Percentiles rank a stretch among this genome's conserved stretches.
phyloP scores from a whole-genome alignment of 257 asterid species.

The Eustoma russellianum region DNA sequence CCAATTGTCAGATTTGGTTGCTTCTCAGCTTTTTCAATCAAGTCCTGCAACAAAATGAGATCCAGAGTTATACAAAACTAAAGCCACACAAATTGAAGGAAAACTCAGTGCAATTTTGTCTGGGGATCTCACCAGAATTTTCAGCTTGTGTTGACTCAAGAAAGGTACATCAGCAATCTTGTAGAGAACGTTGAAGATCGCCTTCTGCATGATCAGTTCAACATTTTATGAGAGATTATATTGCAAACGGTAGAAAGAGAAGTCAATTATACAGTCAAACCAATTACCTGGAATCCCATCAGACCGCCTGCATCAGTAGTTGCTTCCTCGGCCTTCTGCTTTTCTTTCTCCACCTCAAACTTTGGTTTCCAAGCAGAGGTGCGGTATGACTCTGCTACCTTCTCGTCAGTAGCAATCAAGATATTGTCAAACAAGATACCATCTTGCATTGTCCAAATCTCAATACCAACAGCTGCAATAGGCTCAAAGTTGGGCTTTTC shows the following conservation, averaged over 20 bases:
- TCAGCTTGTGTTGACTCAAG: slow-evolving; percentile 69
- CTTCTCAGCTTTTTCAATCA: slow-evolving; percentile 76
- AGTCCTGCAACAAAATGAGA: slow-evolving; percentile 38
- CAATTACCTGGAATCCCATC: slow-evolving; percentile 67
- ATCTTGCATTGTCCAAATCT: slow-evolving; percentile 98
- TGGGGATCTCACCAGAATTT: slow-evolving; percentile 52
- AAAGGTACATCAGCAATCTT: slow-evolving; percentile 75
- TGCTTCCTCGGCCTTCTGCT: slow-evolving; percentile 58
- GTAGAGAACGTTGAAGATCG: slow-evolving; percentile 67
- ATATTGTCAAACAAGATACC: slow-evolving; percentile 88
- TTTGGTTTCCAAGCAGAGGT: slow-evolving; percentile 76
- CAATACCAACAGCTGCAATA: slow-evolving; percentile 90
- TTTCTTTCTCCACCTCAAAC: slow-evolving; percentile 65
- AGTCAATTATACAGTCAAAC: background rate
- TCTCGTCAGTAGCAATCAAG: slow-evolving; percentile 57
- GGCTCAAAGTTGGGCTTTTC: slow-evolving; percentile 84
- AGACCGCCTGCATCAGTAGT: slow-evolving; percentile 50
- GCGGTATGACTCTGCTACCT: slow-evolving; percentile 58
- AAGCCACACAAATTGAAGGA: background rate
- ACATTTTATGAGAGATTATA: background rate
- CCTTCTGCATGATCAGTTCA: slow-evolving; percentile 41
- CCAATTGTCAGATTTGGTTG: slow-evolving; percentile 79
- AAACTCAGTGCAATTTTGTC: background rate
- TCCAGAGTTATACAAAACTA: slow-evolving; percentile 1
- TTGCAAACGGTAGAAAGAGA: background rate